Evolutionary conservation across 2,329 filamentous ascomycete genomes (phyloP), one percentile per base, ranked within the genome.

Genomic region (Cladosporium sp.): DNA sequence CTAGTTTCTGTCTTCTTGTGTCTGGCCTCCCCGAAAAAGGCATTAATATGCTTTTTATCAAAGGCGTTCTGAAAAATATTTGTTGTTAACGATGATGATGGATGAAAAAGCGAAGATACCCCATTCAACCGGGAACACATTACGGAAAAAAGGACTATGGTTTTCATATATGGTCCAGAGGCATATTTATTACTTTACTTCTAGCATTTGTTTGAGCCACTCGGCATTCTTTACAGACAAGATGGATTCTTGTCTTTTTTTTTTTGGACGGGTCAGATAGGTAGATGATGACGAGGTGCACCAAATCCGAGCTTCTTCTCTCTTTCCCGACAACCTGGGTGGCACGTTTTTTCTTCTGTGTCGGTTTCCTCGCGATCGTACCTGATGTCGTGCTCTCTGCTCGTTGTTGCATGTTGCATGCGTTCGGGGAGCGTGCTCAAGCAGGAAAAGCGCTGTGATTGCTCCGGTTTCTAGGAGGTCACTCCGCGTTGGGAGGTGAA

Each of bases 121-220:
- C 74, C 72, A 75, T 74, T 75, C 73, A 74, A 75, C 73, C 69
- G 72, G 73, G 64, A 64, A 57, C 54, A 44, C 32, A 63, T 63
- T 62, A 63, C 60, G 60, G 60, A 36, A 41, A 59, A 24, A 28
- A 57, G 44, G 59, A 62, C 41, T 44, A 24, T 51, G 24, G 38
- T 51, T 44, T 30, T 51, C 1, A 36, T 34, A 26, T 54, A 32
- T 34, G 51, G 51, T 34, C 14, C 44, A 28, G 30, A 34, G 58
- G 28, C 58, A 60, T 49, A 14, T 30, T 49, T 12, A 49, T n/a
- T 55, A 2, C 4, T 59, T n/a, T 47, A 24, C 10, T 30, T 44
- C 24, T 58, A 32, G 52, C 15, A 41, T 58, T 34, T 41, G n/a
- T 24, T 28, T 11, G 55, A 34, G 12, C n/a, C 3, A 28, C 12